These are phyloP conservation scores for Monilinia fructigena DNA, from an alignment of 2,329 filamentous ascomycete genomes.

Conservation along the genomic window DNA sequence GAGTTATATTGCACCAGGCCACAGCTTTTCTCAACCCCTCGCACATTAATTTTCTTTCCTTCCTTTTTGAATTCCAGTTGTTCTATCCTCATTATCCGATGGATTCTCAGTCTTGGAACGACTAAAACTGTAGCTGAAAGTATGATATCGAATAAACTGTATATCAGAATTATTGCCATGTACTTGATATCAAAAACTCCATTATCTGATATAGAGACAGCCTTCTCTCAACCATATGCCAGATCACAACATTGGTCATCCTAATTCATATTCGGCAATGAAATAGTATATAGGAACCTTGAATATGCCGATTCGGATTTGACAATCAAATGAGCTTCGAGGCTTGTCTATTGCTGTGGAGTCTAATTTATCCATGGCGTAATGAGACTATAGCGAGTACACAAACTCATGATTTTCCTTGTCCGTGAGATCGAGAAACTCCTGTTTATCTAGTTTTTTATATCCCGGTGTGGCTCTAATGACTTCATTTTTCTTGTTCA, in stretches of 20 bases:
- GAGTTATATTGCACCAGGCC: neutral
- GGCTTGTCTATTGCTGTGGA: neutral
- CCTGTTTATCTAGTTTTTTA: conserved; percentile 36
- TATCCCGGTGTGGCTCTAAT: conserved; percentile 33
- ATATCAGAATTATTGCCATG: too few species aligned
- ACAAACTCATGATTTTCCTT: conserved; percentile 40
- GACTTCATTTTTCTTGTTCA: conserved; percentile 36
- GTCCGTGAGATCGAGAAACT: conserved; percentile 40
- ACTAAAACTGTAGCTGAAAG: neutral
- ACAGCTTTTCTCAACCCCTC: neutral
- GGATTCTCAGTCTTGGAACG: neutral
- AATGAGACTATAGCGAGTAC: conserved; percentile 34
- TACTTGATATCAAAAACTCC: too few species aligned
- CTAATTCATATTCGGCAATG: too few species aligned
- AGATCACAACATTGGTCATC: too few species aligned
- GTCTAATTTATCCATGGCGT: neutral
- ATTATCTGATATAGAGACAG: too few species aligned
- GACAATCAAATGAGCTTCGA: too few species aligned
- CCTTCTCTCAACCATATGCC: too few species aligned
- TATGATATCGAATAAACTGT: too few species aligned
- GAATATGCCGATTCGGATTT: too few species aligned
- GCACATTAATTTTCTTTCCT: neutral
- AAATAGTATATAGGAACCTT: too few species aligned
- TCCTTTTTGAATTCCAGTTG: neutral
- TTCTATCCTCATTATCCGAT: neutral